Base-by-base conservation (phyloP, 1,139 yeast species). In the Candida sanyaensis region DNA sequence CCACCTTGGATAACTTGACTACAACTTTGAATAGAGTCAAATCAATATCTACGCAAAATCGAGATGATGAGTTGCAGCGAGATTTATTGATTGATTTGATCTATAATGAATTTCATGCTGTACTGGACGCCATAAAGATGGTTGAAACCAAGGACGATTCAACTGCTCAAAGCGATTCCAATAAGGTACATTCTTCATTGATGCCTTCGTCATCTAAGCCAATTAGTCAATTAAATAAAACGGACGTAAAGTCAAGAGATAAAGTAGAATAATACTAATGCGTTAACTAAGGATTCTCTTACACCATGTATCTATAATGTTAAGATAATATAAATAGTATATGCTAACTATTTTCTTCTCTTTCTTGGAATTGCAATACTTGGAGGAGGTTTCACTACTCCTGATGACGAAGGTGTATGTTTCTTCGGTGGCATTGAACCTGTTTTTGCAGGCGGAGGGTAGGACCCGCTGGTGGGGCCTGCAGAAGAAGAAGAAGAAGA, bases 281-380 rank as follows among this genome's bases (percentile, higher is more conserved):
- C 21, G 2, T 17, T 17, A 17, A 17, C 3, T 17, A 17, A 17
- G 21, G 21, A 17, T 17, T 17, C 21, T 17, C 21, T 17, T 17
- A 3, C 21, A 17, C 21, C 3, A 17, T 17, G 3, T 17, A 2
- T 17, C 21, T 17, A 17, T 17, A 17, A 3, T 17, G 21, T 17
- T 17, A 17, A 17, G 21, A 3, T 17, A 17, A 17, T 17, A 36
- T 17, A 29, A 9, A 28, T 11, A 17, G 2, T 30, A 17, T 21
- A 34, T 21, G 24, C 3, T 21, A 21, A 17, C 17, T 26, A 29
- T 4, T 41, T 41, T 41, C 52, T 55, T 47, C 50, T 50, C 43
- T 50, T 55, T 34, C 55, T 49, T n/a, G 50, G 56, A 10, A 63
- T 62, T 42, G 62, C 62, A 12, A 61, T 46, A 43, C 57, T 50